Evolutionary conservation across 352 stramenopile species (phyloP), one percentile per base, ranked within the genome.

Genomic region (Globisporangium carolinianum): DNA sequence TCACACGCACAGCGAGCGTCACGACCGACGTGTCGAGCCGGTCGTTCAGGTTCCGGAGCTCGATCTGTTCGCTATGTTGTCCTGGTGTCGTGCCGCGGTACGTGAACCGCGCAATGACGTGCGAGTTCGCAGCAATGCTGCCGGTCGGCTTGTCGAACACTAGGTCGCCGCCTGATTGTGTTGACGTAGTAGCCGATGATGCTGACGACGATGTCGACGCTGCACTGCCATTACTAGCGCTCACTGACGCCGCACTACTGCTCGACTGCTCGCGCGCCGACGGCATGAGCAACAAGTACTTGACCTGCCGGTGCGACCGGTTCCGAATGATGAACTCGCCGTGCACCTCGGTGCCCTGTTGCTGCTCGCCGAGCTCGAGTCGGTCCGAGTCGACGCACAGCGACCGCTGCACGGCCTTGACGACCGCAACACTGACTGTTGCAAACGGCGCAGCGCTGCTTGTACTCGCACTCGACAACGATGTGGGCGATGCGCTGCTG

Each of bases 41-140:
- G 58, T 94, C 83, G 43, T 72, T 90, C 11, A 95, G 71, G 62
- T 95, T 95, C 11, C 84, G 74, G 39, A 95, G 68, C 12, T 93
- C 58, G 55, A 95, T 86, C 54, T 89, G 81, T 37, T 93, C 83
- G 32, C 65, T 73, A 52, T 93, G 84, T 38, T 92, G 79, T 6
- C 86, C 86, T 43, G 83, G 82, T 14, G 69, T 67, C 48, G 51
- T 68, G 11, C 75, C 83, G 57, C 72, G 79, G 70, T 89, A 93
- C 32, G 72, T 75, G 58, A 95, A 95, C n/a, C 66, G 51, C 50
- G 87, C 75, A 35, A 61, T 67, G 35, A 75, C 63, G 15, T 65
- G 68, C 8, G 76, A 81, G 24, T 71, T 71, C 8, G 76, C 67
- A 47, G 83, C 68, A 17, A 95, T 73, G 45, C 66, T 84, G 10